Evolutionary conservation across 2,329 filamentous ascomycete species (phyloP).

Genomic region (Paraphoma sp.): DNA sequence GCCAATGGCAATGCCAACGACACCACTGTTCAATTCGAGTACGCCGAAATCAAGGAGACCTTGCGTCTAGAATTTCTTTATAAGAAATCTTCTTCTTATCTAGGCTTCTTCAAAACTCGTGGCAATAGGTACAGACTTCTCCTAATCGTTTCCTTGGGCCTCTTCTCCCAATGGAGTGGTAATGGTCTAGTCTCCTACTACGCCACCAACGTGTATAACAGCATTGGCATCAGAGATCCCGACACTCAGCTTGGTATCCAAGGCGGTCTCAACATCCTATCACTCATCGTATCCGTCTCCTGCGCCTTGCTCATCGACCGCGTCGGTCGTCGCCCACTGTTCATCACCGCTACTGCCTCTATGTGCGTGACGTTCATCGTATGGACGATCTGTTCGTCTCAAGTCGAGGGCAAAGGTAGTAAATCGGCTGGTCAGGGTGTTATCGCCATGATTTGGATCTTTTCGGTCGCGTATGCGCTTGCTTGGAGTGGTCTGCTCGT

Average conservation of each 20-base stretch:
- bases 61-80: slow-evolving; percentile 43
- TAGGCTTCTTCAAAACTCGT: slow-evolving; percentile 50
- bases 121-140: slow-evolving; percentile 70
- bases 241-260: slow-evolving; percentile 50
- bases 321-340: slow-evolving; percentile 52
- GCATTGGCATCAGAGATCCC: slow-evolving; percentile 64
- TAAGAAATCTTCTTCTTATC: not conserved
- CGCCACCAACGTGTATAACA: slow-evolving; percentile 67
- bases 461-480: slow-evolving; percentile 60
- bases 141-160: slow-evolving; percentile 67
- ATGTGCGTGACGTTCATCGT: not conserved
- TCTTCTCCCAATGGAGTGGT: slow-evolving; percentile 73
- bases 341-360: slow-evolving; percentile 35
- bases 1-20: slow-evolving; percentile 66
- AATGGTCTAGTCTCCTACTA: slow-evolving; percentile 74
- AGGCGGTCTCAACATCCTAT: slow-evolving; percentile 65
- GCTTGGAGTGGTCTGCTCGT: slow-evolving; percentile 65
- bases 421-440: slow-evolving; percentile 52
- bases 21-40: slow-evolving; percentile 70
- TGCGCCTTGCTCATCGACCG: slow-evolving; percentile 64
- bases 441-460: slow-evolving; percentile 60
- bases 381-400: slow-evolving; percentile 27
- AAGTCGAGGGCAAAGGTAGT: slow-evolving; percentile 56
- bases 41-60: slow-evolving; percentile 70
- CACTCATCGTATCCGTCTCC: slow-evolving; percentile 63